A percentile compares a stretch with the other conserved stretches of the same genome.
Evolutionary conservation across 2,329 filamentous ascomycete genomes (phyloP).

Genomic region (Fusarium nurragi): DNA sequence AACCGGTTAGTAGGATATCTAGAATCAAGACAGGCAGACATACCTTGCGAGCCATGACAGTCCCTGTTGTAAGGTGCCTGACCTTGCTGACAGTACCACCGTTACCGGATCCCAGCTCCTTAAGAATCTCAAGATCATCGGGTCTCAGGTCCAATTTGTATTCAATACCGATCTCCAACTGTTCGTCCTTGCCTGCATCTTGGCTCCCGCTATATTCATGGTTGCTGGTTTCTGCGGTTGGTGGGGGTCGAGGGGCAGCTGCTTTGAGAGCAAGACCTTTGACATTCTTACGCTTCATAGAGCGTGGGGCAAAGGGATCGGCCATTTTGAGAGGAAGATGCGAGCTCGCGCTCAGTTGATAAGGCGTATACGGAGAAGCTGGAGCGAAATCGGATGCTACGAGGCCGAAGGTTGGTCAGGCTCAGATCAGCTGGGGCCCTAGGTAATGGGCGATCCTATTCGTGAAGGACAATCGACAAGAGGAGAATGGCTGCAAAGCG

Average conservation of each 20-base stretch:
- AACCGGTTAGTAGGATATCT: conserved; percentile 24
- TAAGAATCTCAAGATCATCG: conserved; percentile 91
- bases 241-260: conserved; percentile 75
- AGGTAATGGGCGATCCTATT: conserved; percentile 28
- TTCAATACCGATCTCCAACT: conserved; percentile 95
- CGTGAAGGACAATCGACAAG: conserved; percentile 20
- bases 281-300: conserved; percentile 99
- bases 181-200: conserved; percentile 63
- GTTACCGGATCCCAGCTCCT: conserved; percentile 95
- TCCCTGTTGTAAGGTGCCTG: conserved; percentile 91
- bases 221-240: conserved; percentile 77
- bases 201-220: conserved; percentile 69
- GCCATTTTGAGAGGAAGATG: conserved; percentile 58
- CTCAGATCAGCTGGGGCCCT: conserved; percentile 26
- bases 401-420: conserved; percentile 22
- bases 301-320: conserved; percentile 72
- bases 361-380: not conserved
- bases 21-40: conserved; percentile 2
- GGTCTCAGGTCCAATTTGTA: conserved; percentile 92
- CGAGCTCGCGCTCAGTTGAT: conserved; percentile 13
- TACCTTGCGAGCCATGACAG: conserved; percentile 98
- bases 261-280: conserved; percentile 92
- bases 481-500: conserved; percentile 7
- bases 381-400: conserved; percentile 7
- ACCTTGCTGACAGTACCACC: conserved; percentile 99